Evolutionary conservation across 192 early-diverging fungal species (phyloP), one percentile per base, ranked within the genome.

Genomic region (Coemansia sp.): DNA sequence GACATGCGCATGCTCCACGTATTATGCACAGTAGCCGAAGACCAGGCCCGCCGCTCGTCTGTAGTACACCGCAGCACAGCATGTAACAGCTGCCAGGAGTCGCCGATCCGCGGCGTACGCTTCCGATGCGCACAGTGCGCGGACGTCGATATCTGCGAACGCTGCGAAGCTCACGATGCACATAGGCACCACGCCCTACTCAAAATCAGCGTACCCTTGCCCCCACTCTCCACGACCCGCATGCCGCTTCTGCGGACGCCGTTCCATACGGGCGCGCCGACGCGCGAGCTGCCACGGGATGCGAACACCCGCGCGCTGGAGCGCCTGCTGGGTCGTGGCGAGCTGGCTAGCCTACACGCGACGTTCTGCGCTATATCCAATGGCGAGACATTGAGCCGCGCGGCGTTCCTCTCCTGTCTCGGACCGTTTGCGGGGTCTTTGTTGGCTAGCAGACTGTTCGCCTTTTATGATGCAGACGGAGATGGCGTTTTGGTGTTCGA

Each of bases 121-220:
- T 98, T 91, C 87, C 95, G 94, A 70, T 99, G 97, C 71, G 90
- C 92, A 36, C 95, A 98, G 64, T 99, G 97, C 67, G 86, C 92
- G 45, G 93, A 95, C 62, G 93, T 88, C 68, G 97, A 99, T 84
- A 75, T 99, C 14, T 99, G 97, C 76, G 92, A 94, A 64, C 73
- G 85, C 4, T 99, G 97, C 78, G 97, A 99, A 72, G 91, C 91
- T 5, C 89, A 94, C 39, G 78, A 85, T 34, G 85, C 85, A 1
- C 97, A 99, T 72, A 79, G 84, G 25, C 92, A 94, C 14, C 97
- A 99, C 62, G 84, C 92, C 3, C 91, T 97, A 79, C 82, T 97
- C 46, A 96, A 98, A 68, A 94, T 99, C 53, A 69, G 91, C 6
- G 90, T 99, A 66, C 94, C 97, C 1, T 86, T 97, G 29, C 94